Base-by-base conservation (phyloP, 2,329 filamentous ascomycete species). In the Apiospora arundinis region DNA sequence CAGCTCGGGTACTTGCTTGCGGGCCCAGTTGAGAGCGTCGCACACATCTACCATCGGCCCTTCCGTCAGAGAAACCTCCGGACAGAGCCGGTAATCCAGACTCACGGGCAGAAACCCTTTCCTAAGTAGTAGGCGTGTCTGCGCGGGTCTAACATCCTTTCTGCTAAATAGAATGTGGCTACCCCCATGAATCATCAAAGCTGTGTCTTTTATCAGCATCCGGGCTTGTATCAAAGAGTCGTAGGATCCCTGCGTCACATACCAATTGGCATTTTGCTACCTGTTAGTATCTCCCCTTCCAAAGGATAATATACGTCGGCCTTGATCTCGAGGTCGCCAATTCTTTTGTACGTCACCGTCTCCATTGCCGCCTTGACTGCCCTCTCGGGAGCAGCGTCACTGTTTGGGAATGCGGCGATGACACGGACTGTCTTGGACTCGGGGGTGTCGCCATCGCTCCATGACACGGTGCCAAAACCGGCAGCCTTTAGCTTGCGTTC, bases 51-150 rank as follows among this genome's bases (percentile, higher is more conserved):
- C 72, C 77, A 88, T 82, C 0, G 87, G 80, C 0, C 87, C 87
- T 0, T 85, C 81, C 2, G 78, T 65, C 7, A 89, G 74, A 23
- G 77, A 83, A 2, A 81, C 78, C 56, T 88, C 85, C 0, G 86
- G 87, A 71, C 86, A 88, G 0, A 88, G 80, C 0, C 86, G 77
- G 72, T 88, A 85, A 74, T 88, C 86, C 0, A 88, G 68, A 73
- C 83, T 85, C 11, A 89, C 77, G 0, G 86, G 86, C 0, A 88
- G 75, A 42, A 87, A 81, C 0, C 84, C 84, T 2, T 75, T 70
- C 0, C 76, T 71, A 0, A 87, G 77, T 0, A 88, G 79, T 1
- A 78, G 70, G 3, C 74, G 67, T 0, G 78, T 83, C 67, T 88
- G 86, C 2, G 70, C 48, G 1, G 79, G 78, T 1, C 81, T 76